These are phyloP conservation scores for Coemansia linderi DNA, from an alignment of 371 early-diverging fungal species.

Conservation along the genomic window DNA sequence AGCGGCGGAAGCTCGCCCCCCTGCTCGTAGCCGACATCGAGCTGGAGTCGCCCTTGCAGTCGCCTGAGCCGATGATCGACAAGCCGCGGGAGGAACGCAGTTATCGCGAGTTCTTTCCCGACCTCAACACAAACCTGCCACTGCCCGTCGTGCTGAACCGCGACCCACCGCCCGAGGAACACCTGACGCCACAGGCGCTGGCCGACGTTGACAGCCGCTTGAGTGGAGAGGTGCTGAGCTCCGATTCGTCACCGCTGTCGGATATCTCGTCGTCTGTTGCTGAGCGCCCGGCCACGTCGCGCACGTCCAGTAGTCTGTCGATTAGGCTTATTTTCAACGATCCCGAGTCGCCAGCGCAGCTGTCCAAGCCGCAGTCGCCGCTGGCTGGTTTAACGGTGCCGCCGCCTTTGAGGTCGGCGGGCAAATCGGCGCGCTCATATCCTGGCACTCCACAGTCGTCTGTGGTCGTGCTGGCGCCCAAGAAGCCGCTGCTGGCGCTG, in stretches of 20 bases:
- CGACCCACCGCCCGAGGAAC: background rate
- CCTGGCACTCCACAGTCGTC: conserved; percentile 45
- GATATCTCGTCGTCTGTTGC: conserved; percentile 4
- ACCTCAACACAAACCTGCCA: conserved; percentile 61
- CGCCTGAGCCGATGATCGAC: conserved; percentile 37
- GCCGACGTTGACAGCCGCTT: background rate
- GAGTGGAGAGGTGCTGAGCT: background rate
- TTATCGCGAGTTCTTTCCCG: conserved; percentile 79
- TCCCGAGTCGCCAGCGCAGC: conserved; percentile 13
- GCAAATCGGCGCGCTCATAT: conserved; percentile 39
- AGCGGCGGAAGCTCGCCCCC: conserved; percentile 11
- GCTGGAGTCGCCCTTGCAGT: conserved; percentile 12
- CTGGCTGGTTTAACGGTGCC: background rate
- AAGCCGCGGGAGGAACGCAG: conserved; percentile 85
- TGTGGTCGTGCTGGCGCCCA: conserved; percentile 49
- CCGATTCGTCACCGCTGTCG: conserved; percentile 2
- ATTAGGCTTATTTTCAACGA: conserved; percentile 45
- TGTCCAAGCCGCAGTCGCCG: background rate
- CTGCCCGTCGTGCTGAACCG: conserved; percentile 9
- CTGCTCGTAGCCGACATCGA: conserved; percentile 5
- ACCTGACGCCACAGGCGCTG: background rate
- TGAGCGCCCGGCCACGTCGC: conserved; percentile 15
- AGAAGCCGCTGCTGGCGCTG: conserved; percentile 34
- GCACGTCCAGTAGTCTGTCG: conserved; percentile 41
- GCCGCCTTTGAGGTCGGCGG: conserved; percentile 18